Conservation (phyloP, 257 asterid species). For the Apocynum venetum region DNA sequence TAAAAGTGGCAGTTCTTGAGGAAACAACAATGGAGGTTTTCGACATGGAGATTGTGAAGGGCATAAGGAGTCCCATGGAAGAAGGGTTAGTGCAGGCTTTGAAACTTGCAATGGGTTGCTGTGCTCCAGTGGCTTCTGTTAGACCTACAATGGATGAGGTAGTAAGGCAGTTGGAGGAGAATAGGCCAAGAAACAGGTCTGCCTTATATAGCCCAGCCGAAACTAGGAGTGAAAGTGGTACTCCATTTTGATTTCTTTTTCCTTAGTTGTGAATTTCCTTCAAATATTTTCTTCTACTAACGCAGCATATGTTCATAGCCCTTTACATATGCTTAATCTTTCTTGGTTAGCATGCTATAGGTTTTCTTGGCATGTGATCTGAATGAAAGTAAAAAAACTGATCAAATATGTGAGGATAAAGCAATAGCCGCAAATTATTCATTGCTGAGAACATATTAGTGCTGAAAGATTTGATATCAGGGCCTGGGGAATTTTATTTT, state of each 20-base stretch:
- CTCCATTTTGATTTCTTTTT: constrained; percentile 64
- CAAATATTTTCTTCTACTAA: constrained; percentile 20
- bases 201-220: constrained; percentile 96
- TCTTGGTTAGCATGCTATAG: constrained; percentile 6
- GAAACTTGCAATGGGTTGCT: constrained; percentile 98
- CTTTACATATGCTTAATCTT: neutral
- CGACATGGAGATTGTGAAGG: constrained; percentile 75
- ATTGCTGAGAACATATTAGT: neutral
- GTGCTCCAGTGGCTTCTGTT: constrained; percentile 84
- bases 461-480: neutral
- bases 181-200: constrained; percentile 89
- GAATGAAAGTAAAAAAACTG: neutral
- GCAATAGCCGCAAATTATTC: neutral
- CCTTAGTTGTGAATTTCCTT: constrained; percentile 28
- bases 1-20: constrained; percentile 93
- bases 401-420: neutral
- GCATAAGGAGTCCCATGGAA: constrained; percentile 86
- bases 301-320: constrained; percentile 4
- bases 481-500: neutral
- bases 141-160: constrained; percentile 96
- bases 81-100: constrained; percentile 92
- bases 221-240: constrained; percentile 93
- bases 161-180: constrained; percentile 92
- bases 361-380: constrained; percentile 2
- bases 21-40: constrained; percentile 97